phyloP scores from a whole-genome alignment of 306 rosid genomes.

The Acacia confusa region DNA sequence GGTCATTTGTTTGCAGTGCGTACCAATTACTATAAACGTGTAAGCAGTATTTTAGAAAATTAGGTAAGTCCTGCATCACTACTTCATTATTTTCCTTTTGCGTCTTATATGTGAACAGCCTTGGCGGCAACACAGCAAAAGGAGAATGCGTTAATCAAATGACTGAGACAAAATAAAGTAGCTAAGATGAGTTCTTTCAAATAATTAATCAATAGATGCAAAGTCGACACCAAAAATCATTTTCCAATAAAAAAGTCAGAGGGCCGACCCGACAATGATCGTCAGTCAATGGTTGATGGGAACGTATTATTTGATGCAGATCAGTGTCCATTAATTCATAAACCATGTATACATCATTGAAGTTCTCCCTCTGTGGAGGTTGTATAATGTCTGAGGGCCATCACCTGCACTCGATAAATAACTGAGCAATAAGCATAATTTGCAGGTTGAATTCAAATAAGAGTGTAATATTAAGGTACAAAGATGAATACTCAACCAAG shows the following conservation, averaged over 20 bases:
- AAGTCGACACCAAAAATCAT: conserved; percentile 7
- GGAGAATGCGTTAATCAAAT: not conserved
- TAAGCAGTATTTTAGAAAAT: not conserved
- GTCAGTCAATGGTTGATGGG: conserved; percentile 78
- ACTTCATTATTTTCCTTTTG: no score
- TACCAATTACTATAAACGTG: not conserved
- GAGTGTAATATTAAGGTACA: conserved; percentile 1
- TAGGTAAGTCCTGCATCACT: not conserved
- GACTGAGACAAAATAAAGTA: not conserved
- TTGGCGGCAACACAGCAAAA: conserved; percentile 16
- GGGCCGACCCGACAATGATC: conserved; percentile 94
- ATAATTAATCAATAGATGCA: not conserved
- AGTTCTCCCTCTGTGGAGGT: conserved; percentile 86
- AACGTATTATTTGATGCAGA: conserved; percentile 88
- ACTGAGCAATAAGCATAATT: conserved; percentile 22
- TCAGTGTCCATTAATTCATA: conserved; percentile 92
- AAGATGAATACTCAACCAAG: conserved; percentile 12
- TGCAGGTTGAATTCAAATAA: conserved; percentile 1
- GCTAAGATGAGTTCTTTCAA: not conserved
- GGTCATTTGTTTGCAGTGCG: not conserved
- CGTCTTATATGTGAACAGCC: not conserved
- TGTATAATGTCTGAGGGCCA: conserved; percentile 79
- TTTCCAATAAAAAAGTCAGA: conserved; percentile 23
- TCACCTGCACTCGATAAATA: conserved; percentile 56
- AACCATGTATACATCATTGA: conserved; percentile 90